Evolutionary conservation across 441 rosid species (phyloP).

Genomic region (Populus hybrid): DNA sequence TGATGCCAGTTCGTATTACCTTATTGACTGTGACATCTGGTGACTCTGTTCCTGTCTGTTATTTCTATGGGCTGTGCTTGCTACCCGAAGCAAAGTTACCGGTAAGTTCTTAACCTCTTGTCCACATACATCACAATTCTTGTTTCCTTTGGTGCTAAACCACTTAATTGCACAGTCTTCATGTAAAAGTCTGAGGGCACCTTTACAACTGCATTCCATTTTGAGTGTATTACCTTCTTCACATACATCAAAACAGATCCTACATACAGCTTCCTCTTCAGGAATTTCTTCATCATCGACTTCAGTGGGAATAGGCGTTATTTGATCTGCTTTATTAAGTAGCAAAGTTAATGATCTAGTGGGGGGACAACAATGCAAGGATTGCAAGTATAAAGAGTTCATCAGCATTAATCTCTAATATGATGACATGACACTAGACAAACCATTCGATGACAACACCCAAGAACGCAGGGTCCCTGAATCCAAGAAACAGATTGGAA

Average conservation of each 20-base stretch:
- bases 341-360: conserved; percentile 11
- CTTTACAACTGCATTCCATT: conserved; percentile 98
- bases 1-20: conserved; percentile 34
- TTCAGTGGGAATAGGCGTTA: conserved; percentile 44
- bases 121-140: conserved; percentile 85
- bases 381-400: background rate
- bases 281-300: conserved; percentile 82
- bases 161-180: conserved; percentile 83
- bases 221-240: conserved; percentile 84
- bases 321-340: conserved; percentile 50
- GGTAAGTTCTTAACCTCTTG: conserved; percentile 84
- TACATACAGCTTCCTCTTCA: conserved; percentile 89
- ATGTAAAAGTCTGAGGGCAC: conserved; percentile 80
- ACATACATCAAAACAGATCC: conserved; percentile 81
- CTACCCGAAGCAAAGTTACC: conserved; percentile 68
- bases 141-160: conserved; percentile 86
- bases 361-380: background rate
- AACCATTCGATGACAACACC: background rate
- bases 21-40: conserved; percentile 46
- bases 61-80: conserved; percentile 41
- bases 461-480: background rate
- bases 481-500: background rate
- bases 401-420: background rate
- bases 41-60: conserved; percentile 43
- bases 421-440: background rate